Evolutionary conservation across 1,284 basidiomycete species (phyloP).

Genomic region (Apiotrichum gracile): DNA sequence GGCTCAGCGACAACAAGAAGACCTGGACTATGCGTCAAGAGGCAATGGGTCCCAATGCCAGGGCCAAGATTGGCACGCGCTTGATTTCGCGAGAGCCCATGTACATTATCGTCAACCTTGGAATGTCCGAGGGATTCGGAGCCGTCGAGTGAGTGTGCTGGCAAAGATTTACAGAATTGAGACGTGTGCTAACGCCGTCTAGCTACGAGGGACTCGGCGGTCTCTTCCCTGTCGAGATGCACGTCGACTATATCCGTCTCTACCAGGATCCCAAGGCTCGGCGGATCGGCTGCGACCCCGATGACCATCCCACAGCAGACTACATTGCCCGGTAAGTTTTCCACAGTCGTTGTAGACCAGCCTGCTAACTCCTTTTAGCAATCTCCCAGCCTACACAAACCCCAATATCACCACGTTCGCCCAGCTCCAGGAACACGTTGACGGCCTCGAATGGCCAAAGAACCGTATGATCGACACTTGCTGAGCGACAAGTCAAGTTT

Average conservation of each 20-base stretch:
- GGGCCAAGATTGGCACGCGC: constrained; percentile 64
- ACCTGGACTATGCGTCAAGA: constrained; percentile 68
- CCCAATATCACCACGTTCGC: constrained; percentile 27
- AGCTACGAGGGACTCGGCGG: constrained; percentile 1
- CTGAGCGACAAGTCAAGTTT: too few relatives aligned
- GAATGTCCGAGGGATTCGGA: constrained; percentile 74
- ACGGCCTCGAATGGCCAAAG: constrained; percentile 22
- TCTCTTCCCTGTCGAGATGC: constrained; percentile 25
- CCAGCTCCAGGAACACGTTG: not conserved
- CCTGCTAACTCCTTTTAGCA: too few relatives aligned
- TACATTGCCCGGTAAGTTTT: too few relatives aligned
- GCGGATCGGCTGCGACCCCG: constrained; percentile 48
- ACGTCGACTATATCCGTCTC: constrained; percentile 45
- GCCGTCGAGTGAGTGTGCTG: constrained; percentile 56
- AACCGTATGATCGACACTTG: constrained; percentile 33
- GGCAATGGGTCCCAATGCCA: constrained; percentile 65
- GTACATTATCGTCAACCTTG: constrained; percentile 55
- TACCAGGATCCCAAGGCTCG: constrained; percentile 44
- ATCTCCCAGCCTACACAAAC: constrained; percentile 31
- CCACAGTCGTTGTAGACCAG: too few relatives aligned
- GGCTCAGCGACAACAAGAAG: constrained; percentile 61
- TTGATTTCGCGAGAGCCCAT: constrained; percentile 78
- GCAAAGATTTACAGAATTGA: not conserved
- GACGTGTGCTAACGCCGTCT: not conserved
- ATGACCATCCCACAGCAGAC: constrained; percentile 53